A percentile compares a stretch with the other conserved stretches of the same genome.
These are phyloP conservation scores for Cryptosporidium baileyi DNA, from an alignment of 169 alveolate species.

Conservation along the genomic window DNA sequence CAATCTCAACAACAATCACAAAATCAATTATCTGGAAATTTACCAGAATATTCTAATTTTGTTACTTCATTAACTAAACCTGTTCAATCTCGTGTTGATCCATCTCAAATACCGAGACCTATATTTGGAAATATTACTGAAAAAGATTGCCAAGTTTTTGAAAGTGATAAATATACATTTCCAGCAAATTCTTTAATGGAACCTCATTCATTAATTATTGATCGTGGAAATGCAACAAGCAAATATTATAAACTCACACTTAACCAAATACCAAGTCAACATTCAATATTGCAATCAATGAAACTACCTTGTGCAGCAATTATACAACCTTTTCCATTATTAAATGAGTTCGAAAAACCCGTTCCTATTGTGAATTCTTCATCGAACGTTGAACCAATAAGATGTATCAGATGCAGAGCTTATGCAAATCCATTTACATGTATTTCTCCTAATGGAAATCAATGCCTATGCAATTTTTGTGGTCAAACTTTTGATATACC, in stretches of 20 bases:
- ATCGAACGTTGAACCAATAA: slow-evolving; percentile 61
- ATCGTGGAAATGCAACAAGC: slow-evolving; percentile 65
- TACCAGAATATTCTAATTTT: too few relatives aligned
- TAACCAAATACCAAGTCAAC: slow-evolving; percentile 65
- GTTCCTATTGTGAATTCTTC: slow-evolving; percentile 60
- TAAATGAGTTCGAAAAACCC: slow-evolving; percentile 35
- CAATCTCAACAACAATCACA: too few relatives aligned
- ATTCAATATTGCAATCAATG: slow-evolving; percentile 62
- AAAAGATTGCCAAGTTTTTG: slow-evolving; percentile 38
- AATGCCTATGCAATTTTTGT: slow-evolving; percentile 76
- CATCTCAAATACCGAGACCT: slow-evolving; percentile 68
- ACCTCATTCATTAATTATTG: slow-evolving; percentile 9
- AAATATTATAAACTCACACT: slow-evolving; percentile 33
- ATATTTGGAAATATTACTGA: slow-evolving; percentile 44
- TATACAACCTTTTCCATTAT: slow-evolving; percentile 51
- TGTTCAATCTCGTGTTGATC: slow-evolving; percentile 64
- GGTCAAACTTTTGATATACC: slow-evolving; percentile 72
- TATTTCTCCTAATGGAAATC: slow-evolving; percentile 72
- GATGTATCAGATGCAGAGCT: slow-evolving; percentile 74
- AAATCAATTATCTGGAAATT: neutral
- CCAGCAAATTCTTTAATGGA: slow-evolving; percentile 42
- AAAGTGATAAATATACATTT: slow-evolving; percentile 51
- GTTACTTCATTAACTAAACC: slow-evolving; percentile 59
- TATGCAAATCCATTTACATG: slow-evolving; percentile 75
- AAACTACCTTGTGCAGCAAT: slow-evolving; percentile 62